A percentile compares a stretch with the other conserved stretches of the same genome.
Conservation (phyloP, 305 asterid species). For the Fraxinus greggii region DNA sequence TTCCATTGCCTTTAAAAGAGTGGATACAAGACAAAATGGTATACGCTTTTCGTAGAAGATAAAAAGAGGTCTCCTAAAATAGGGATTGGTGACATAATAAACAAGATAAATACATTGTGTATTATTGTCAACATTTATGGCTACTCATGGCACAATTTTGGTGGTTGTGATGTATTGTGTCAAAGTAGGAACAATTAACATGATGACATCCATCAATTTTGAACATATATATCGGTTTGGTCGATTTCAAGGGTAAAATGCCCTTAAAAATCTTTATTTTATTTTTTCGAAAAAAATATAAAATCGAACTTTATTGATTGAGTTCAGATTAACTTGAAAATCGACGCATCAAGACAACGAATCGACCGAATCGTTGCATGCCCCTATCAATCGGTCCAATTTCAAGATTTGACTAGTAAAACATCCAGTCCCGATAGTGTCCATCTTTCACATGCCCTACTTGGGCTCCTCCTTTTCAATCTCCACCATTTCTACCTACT, state of each 20-base stretch:
- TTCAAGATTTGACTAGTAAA: neutral
- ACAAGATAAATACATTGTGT: neutral
- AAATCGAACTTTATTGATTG: too few species aligned
- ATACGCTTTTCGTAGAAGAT: neutral
- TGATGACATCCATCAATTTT: neutral
- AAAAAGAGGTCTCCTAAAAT: neutral
- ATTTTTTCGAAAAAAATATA: too few species aligned
- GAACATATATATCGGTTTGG: neutral
- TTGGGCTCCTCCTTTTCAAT: neutral
- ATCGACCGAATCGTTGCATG: neutral
- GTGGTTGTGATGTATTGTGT: neutral
- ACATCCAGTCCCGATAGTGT: neutral
- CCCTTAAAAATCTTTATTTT: neutral
- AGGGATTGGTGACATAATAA: neutral
- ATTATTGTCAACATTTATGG: neutral
- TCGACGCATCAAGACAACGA: neutral
- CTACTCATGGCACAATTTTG: neutral
- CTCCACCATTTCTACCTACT: neutral
- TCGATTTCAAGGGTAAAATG: too few species aligned
- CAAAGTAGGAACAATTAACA: neutral
- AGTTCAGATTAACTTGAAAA: too few species aligned
- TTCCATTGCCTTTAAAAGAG: neutral
- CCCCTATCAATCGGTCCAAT: neutral
- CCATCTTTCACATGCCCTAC: neutral
- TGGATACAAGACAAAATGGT: neutral